Conservation (phyloP, 495 filamentous ascomycete species). For the Neurospora sp. region DNA sequence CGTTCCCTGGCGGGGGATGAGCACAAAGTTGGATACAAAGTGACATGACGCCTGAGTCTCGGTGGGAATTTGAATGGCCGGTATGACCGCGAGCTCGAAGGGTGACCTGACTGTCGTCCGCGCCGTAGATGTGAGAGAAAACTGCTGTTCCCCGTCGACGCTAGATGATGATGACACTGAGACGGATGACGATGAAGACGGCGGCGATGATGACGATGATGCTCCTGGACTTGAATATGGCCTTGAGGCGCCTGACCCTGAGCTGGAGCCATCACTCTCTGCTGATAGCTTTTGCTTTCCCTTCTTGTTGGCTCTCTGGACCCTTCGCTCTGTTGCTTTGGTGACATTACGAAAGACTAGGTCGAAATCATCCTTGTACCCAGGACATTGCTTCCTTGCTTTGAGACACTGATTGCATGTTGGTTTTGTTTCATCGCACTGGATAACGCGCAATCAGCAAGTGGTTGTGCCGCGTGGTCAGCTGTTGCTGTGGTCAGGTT, state of each 20-base stretch:
- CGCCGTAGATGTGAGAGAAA: background rate
- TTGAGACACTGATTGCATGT: constrained; percentile 60
- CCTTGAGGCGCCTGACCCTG: background rate
- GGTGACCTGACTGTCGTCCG: constrained; percentile 4
- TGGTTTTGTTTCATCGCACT: constrained; percentile 64
- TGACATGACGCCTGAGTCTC: constrained; percentile 43
- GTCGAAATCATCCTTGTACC: constrained; percentile 60
- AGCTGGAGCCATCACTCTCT: background rate
- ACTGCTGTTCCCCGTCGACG: background rate
- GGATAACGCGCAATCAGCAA: background rate
- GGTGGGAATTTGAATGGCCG: constrained; percentile 24
- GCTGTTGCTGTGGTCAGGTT: background rate
- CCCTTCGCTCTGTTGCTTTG: constrained; percentile 45
- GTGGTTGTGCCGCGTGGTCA: background rate
- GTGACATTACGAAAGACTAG: constrained; percentile 58
- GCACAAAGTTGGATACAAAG: constrained; percentile 48
- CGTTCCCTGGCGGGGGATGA: constrained; percentile 33
- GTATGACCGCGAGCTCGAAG: constrained; percentile 12
- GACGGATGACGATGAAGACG: background rate
- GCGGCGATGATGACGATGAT: background rate
- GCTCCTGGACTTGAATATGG: background rate
- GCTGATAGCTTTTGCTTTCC: constrained; percentile 5
- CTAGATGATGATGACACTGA: background rate
- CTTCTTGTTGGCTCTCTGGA: constrained; percentile 29
- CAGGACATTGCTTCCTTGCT: constrained; percentile 55